Conservation (phyloP, 768 basidiomycete genomes). For the Pseudohyphozyma bogoriensis region DNA sequence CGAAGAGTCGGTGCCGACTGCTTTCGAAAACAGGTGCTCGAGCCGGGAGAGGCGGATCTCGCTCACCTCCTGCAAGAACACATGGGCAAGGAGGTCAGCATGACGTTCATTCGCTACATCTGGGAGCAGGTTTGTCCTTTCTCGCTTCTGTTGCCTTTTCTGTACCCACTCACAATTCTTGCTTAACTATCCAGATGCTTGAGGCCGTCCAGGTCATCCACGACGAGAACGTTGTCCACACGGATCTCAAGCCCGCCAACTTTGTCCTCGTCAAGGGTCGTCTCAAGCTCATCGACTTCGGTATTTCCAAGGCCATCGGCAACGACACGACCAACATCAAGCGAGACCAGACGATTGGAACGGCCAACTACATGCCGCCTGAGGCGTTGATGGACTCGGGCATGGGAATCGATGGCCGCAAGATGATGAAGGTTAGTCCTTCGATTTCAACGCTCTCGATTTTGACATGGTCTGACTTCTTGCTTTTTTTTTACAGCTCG, state of each 20-base stretch:
- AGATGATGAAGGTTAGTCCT: slow-evolving; percentile 60
- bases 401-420: slow-evolving; percentile 58
- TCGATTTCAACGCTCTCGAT: background rate
- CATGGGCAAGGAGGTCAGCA: slow-evolving; percentile 70
- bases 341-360: slow-evolving; percentile 88
- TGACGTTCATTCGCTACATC: slow-evolving; percentile 89
- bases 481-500: slow-evolving; percentile 43
- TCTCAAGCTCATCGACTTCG: slow-evolving; percentile 95
- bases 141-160: background rate
- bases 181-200: slow-evolving; percentile 60
- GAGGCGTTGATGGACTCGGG: slow-evolving; percentile 67
- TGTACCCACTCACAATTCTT: no score
- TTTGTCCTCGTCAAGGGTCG: slow-evolving; percentile 92
- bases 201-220: slow-evolving; percentile 98
- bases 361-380: slow-evolving; percentile 97
- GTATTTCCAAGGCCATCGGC: slow-evolving; percentile 97
- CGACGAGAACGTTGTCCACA: slow-evolving; percentile 96
- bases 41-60: slow-evolving; percentile 89
- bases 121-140: slow-evolving; percentile 75
- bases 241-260: slow-evolving; percentile 95
- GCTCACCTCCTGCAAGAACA: slow-evolving; percentile 63
- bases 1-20: no score
- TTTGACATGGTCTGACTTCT: background rate
- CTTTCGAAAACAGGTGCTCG: slow-evolving; percentile 63
- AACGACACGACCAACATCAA: slow-evolving; percentile 98